Evolutionary conservation across 352 stramenopile genomes (phyloP), one percentile per base, ranked within the genome.

Genomic region (Aphanomyces euteiches): DNA sequence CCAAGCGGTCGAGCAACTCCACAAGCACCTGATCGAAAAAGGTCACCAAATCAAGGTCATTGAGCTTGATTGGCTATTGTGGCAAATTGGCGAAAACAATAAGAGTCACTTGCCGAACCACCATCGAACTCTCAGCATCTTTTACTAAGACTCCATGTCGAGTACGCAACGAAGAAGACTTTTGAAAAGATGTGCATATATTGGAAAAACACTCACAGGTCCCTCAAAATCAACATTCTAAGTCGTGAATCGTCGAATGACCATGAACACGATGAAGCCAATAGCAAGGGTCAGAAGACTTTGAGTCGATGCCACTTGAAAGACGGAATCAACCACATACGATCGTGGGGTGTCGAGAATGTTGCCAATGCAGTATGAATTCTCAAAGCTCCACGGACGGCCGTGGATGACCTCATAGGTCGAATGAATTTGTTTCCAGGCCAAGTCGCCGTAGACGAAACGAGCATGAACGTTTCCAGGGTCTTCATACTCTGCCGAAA

Each of bases 61-160:
- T 45, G 87, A 96, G 67, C 80, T 96, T 21, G 89, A 96, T 75
- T 96, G 89, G 89, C 67, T 93, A 36, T 75, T 96, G 7, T 96
- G 89, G 89, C 84, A 96, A 69, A 87, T 86, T 69, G 89, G 89
- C 3, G 89, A 96, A 57, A 72, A 85, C 61, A 79, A 73, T 68
- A 95, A 93, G 63, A 78, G 93, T 36, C n/a, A 68, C n/a, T 70
- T 96, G 47, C 67, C 80, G 60, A 83, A 85, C 37, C 85, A 96
- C 73, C 89, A 96, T 73, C 83, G 87, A 56, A 94, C 85, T 47
- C 79, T 88, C 21, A 95, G 83, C 53, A 81, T 93, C 37, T 96
- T 92, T 74, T 96, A 96, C 66, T 96, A 50, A 67, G 43, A 73
- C 48, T 50, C 43, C 43, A 50, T 50, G 43, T 12, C 43, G 10